Evolutionary conservation across 768 basidiomycete species (phyloP), one percentile per base, ranked within the genome.

Genomic region (Trametes meyenii): DNA sequence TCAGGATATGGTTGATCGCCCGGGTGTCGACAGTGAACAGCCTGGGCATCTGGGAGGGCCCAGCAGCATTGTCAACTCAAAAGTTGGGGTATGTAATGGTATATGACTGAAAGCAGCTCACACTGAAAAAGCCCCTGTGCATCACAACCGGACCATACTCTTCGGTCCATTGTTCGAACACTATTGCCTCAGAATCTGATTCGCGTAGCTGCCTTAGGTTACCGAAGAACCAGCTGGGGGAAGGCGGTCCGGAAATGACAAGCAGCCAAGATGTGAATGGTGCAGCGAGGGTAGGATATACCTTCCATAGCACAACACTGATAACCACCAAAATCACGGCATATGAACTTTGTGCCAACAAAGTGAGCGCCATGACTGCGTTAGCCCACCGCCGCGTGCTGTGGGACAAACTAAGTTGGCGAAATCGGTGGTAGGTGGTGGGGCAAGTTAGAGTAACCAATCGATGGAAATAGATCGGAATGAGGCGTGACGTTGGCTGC

Each of bases 1-100:
- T 78, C n/a, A 93, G 75, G 50, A 94, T 76, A 65, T 92, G 85
- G 49, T 81, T 80, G 42, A 92, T 38, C 0, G 89, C 90, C 35
- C 83, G 82, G 0, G 83, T 75, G 66, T 92, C 90, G 56, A 78
- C 71, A 0, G 64, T 65, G 29, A 57, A 65, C 5, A 67, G 51
- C 13, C 59, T 51, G 11, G 61, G 45, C 19, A 7, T 26, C 60
- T 66, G 36, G 7, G 7, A 33, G n/a, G 26, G n/a, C n/a, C n/a
- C 5, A 4, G 2, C 23, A 8, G 33, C 5, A 19, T 5, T 13
- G 11, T 39, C 16, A 42, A 26, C 8, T 40, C 24, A 17, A 1
- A 2, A 6, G 1, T 23, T 16, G 13, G 29, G 16, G n/a, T 14
- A 23, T 23, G 3, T 6, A 21, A 24, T 5, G 13, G 4, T 29